Evolutionary conservation across 805 yeast genomes (phyloP).

Genomic region (Myxozyma kluyveri): DNA sequence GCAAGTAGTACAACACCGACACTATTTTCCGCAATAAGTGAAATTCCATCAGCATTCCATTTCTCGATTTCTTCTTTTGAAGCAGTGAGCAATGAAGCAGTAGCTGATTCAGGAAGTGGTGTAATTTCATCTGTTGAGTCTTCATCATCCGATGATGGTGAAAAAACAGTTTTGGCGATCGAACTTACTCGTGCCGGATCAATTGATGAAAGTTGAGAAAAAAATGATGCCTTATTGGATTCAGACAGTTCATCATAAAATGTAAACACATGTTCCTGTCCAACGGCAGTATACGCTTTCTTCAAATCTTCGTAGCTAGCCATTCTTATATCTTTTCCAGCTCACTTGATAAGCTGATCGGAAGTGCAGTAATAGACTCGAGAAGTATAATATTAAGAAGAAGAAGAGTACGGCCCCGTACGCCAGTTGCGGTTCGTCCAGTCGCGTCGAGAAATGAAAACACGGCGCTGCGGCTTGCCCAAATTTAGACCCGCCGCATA

Average conservation of each 20-base stretch:
- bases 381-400: no score
- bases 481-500: no score
- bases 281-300: slow-evolving; percentile 36
- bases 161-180: slow-evolving; percentile 34
- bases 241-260: slow-evolving; percentile 38
- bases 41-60: slow-evolving; percentile 58
- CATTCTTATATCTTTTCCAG: no score
- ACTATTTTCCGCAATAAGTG: slow-evolving; percentile 64
- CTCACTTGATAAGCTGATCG: no score
- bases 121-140: slow-evolving; percentile 8
- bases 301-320: slow-evolving; percentile 4
- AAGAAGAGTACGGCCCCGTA: no score
- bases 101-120: slow-evolving; percentile 29
- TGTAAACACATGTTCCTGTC: slow-evolving; percentile 44
- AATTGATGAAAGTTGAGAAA: slow-evolving; percentile 38
- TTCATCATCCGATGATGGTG: slow-evolving; percentile 16
- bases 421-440: no score
- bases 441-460: no score
- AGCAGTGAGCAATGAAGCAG: slow-evolving; percentile 36
- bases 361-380: no score
- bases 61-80: slow-evolving; percentile 36
- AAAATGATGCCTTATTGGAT: slow-evolving; percentile 33
- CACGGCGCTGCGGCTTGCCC: no score
- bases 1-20: slow-evolving; percentile 94
- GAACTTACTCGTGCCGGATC: slow-evolving; percentile 39